These are phyloP conservation scores for Paraconiothyrium sp. DNA, from an alignment of 2,329 filamentous ascomycete species.

Conservation along the genomic window DNA sequence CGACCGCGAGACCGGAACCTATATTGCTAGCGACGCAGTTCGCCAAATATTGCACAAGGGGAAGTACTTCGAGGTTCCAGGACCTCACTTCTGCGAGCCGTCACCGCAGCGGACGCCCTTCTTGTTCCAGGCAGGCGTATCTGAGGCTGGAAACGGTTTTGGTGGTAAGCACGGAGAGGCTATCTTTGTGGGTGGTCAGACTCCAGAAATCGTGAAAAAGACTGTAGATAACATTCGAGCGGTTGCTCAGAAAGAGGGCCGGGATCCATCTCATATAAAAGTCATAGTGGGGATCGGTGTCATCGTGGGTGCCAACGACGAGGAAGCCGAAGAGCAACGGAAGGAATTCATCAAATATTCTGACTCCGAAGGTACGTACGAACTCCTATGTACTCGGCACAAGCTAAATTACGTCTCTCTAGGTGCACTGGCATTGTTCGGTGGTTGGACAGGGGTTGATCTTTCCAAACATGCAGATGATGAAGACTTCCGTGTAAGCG, in stretches of 20 bases:
- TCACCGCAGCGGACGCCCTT: conserved; percentile 72
- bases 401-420: background rate
- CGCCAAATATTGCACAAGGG: conserved; percentile 71
- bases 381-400: background rate
- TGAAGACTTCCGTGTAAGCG: conserved; percentile 37
- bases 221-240: conserved; percentile 69
- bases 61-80: conserved; percentile 70
- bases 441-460: conserved; percentile 75
- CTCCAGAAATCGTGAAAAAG: conserved; percentile 62
- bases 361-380: conserved; percentile 53
- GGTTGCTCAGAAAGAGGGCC: conserved; percentile 63
- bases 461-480: conserved; percentile 49
- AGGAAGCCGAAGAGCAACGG: conserved; percentile 70
- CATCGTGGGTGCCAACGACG: conserved; percentile 69
- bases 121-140: conserved; percentile 73
- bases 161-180: conserved; percentile 74
- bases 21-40: conserved; percentile 64
- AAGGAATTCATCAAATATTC: conserved; percentile 62
- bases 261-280: conserved; percentile 69
- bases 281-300: conserved; percentile 72
- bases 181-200: conserved; percentile 69
- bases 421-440: conserved; percentile 67
- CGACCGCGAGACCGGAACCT: conserved; percentile 64
- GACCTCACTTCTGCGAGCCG: conserved; percentile 73
- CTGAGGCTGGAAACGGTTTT: conserved; percentile 69